Evolutionary conservation across 345 rosid species (phyloP), one percentile per base, ranked within the genome.

Genomic region (Sonneratia caseolaris): DNA sequence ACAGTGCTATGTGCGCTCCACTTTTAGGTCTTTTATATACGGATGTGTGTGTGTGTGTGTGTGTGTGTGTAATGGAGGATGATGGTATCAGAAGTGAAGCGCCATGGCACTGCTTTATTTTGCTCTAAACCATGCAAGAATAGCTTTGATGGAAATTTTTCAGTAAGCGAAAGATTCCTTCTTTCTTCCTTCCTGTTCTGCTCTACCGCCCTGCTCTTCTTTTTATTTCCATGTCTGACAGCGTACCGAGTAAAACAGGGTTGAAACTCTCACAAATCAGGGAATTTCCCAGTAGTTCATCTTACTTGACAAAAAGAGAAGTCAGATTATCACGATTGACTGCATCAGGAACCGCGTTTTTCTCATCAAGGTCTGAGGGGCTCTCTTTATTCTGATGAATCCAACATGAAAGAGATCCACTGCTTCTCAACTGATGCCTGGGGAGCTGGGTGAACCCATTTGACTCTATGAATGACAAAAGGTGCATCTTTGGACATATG

Each of bases 1-100:
- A 64, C 82, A 81, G 91, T 75, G 90, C 91, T 89, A 86, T 80
- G 76, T 76, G 84, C 80, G 87, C 91, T 86, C 87, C 96, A 82
- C 73, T 79, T 76, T 76, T 73, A 37, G 62, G 47, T 68, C 66
- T 56, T 47, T 38, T 71, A 13, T 12, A 61, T 62, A 62, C 10
- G 13, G 10, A 62, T 62, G 7, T 15, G 4, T 62, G 18, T 62
- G 10, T 24, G 16, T 64, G 49, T 24, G 64, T 67, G 36, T 27
- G 19, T 35, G 61, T 18, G 43, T 27, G 22, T 48, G 64, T 3
- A 37, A 3, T 59, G 38, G 38, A 13, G 38, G 22, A 18, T 42
- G 48, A 8, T 67, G 12, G 42, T 24, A 37, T 27, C 71, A 71
- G 12, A 19, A 24, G 48, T 81, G 92, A 85, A 83, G 89, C 81